These are phyloP conservation scores for Ophiostoma sp. DNA, from an alignment of 2,329 filamentous ascomycete species.

Conservation along the genomic window DNA sequence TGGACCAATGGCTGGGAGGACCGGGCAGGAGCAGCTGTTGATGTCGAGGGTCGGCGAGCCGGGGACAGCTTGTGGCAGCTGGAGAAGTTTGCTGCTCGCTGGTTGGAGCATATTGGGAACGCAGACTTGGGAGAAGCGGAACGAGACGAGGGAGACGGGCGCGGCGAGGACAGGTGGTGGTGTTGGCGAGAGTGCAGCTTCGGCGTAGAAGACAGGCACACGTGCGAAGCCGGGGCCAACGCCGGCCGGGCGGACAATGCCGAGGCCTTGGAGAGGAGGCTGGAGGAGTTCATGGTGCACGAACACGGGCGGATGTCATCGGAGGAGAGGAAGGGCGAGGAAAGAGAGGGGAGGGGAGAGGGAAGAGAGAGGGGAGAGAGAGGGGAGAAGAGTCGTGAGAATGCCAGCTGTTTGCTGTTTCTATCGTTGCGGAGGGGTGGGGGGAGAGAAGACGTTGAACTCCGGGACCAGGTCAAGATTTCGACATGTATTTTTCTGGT, in stretches of 20 bases:
- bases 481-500: neutral
- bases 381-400: neutral
- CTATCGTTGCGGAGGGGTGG: neutral
- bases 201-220: conserved; percentile 30
- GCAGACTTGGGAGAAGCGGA: neutral
- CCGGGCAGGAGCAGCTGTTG: neutral
- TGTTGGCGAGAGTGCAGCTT: conserved; percentile 23
- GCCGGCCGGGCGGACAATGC: conserved; percentile 31
- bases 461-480: neutral
- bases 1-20: neutral
- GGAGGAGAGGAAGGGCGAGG: neutral
- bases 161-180: neutral
- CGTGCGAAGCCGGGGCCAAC: conserved; percentile 32
- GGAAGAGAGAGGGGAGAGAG: neutral
- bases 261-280: conserved; percentile 34
- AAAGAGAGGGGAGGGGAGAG: neutral
- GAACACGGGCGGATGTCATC: neutral
- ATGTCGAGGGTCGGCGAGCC: neutral
- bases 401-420: neutral
- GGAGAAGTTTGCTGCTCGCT: conserved; percentile 6
- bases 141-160: neutral
- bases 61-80: neutral
- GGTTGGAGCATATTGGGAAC: neutral
- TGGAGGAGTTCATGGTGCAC: conserved; percentile 19
- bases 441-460: neutral